phyloP scores from a whole-genome alignment of 169 alveolate genomes.

The Babesia caballi region DNA sequence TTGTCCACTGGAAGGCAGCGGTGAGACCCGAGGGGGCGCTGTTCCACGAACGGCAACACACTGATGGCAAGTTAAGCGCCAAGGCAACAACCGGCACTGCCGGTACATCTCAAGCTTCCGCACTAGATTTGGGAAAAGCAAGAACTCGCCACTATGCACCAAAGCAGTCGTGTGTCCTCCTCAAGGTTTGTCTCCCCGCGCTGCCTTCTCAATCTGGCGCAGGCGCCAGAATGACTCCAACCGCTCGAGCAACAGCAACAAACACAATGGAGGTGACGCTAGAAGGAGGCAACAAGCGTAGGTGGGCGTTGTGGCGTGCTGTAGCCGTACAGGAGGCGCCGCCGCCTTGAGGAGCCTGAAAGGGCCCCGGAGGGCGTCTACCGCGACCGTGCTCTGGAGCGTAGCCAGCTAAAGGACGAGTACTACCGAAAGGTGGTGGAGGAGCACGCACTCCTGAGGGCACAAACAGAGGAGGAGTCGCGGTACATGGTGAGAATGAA shows the following conservation, averaged over 20 bases:
- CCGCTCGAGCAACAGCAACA: neutral
- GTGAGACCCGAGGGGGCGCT: too few species aligned
- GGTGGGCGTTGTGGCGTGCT: neutral
- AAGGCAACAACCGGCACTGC: too few species aligned
- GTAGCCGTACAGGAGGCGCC: neutral
- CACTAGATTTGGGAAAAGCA: too few species aligned
- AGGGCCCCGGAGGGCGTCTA: slow-evolving; percentile 3
- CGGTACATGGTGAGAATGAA: slow-evolving; percentile 55
- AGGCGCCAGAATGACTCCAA: neutral
- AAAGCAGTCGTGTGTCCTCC: neutral
- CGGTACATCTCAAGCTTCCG: too few species aligned
- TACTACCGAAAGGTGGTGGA: slow-evolving; percentile 39
- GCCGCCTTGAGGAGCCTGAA: slow-evolving; percentile 1
- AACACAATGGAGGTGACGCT: neutral
- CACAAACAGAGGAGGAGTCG: slow-evolving; percentile 60
- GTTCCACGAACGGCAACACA: too few species aligned
- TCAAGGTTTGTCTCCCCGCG: neutral
- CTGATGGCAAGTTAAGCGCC: too few species aligned
- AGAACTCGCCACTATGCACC: too few species aligned
- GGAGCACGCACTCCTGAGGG: slow-evolving; percentile 33
- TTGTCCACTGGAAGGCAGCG: too few species aligned
- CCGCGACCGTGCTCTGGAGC: slow-evolving; percentile 53
- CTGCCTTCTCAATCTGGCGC: neutral
- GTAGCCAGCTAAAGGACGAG: slow-evolving; percentile 57
- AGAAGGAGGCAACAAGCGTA: neutral